Conservation (phyloP, 73 alveolate genomes). For the Tetrahymena elliotti region DNA sequence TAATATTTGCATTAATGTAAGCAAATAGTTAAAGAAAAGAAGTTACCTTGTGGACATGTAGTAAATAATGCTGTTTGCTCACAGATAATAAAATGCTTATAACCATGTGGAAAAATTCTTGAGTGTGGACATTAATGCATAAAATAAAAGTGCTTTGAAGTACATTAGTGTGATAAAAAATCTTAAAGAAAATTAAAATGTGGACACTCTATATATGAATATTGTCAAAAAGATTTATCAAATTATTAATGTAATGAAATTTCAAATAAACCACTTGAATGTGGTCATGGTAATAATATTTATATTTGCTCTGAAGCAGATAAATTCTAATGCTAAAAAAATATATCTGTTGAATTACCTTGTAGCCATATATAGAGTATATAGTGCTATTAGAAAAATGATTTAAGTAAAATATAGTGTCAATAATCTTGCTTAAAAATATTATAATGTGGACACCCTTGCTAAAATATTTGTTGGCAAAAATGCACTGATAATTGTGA, state of each 20-base stretch:
- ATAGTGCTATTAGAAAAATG: neutral
- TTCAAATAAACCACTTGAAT: neutral
- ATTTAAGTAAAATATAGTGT: neutral
- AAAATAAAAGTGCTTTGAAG: neutral
- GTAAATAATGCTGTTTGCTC: neutral
- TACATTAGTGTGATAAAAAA: neutral
- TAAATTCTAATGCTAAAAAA: neutral
- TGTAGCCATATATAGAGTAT: neutral
- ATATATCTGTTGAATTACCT: neutral
- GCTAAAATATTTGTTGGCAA: neutral
- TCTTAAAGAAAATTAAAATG: neutral
- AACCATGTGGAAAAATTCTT: neutral
- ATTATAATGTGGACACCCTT: neutral
- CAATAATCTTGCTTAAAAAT: neutral
- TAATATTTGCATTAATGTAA: neutral
- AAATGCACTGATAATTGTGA: neutral
- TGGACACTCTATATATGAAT: neutral
- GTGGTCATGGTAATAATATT: neutral
- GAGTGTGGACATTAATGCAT: conserved; percentile 46
- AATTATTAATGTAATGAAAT: neutral
- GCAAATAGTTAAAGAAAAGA: conserved; percentile 32
- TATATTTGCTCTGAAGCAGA: neutral
- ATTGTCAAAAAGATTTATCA: neutral
- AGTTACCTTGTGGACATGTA: conserved; percentile 51
- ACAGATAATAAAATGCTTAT: neutral